These are phyloP conservation scores for Aspergillus sp. DNA, from an alignment of 2,329 filamentous ascomycete species.

Conservation along the genomic window DNA sequence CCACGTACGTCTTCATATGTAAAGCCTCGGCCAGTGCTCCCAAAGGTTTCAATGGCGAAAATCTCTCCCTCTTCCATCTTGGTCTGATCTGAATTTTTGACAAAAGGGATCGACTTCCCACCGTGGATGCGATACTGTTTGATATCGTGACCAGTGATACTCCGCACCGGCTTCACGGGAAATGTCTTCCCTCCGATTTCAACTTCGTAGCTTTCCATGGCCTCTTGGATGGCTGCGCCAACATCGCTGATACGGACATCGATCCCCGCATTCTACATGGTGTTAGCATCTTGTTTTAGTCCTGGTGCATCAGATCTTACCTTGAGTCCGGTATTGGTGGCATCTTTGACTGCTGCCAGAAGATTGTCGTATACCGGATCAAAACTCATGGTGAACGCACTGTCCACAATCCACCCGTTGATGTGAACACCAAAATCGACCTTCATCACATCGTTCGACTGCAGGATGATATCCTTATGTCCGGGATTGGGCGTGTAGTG, in stretches of 20 bases:
- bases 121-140: conserved; percentile 56
- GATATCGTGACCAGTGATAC: conserved; percentile 58
- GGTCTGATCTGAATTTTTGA: conserved; percentile 50
- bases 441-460: conserved; percentile 75
- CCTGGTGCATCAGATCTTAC: conserved; percentile 22
- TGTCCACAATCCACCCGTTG: conserved; percentile 77
- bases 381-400: conserved; percentile 76
- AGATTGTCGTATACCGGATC: conserved; percentile 74
- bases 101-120: conserved; percentile 56
- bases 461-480: conserved; percentile 67
- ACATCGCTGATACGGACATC: conserved; percentile 57
- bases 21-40: conserved; percentile 54
- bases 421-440: conserved; percentile 81
- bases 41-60: conserved; percentile 61
- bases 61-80: conserved; percentile 61
- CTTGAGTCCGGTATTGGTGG: conserved; percentile 52
- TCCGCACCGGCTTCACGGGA: conserved; percentile 57
- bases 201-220: conserved; percentile 63
- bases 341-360: conserved; percentile 60
- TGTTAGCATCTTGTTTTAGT: not conserved
- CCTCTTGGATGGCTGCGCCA: conserved; percentile 59
- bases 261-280: conserved; percentile 49
- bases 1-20: conserved; percentile 47
- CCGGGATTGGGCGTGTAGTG: conserved; percentile 60
- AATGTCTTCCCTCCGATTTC: conserved; percentile 53